Evolutionary conservation across 2,329 filamentous ascomycete species (phyloP).

Genomic region (Diaporthe velutina): DNA sequence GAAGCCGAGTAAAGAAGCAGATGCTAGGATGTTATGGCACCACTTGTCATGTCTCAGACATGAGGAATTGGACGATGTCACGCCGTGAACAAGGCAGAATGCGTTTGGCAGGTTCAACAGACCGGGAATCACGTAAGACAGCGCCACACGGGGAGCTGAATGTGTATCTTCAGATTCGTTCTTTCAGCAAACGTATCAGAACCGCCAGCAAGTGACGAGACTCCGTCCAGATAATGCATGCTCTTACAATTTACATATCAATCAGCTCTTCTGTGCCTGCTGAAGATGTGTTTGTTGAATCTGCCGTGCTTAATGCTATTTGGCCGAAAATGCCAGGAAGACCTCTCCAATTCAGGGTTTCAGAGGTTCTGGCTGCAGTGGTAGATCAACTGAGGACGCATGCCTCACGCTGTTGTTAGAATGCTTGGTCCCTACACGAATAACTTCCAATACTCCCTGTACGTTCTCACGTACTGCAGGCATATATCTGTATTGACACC

Average conservation of each 20-base stretch:
- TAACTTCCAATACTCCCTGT: neutral
- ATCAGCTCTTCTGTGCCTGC: neutral
- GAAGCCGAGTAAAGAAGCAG: slow-evolving; percentile 58
- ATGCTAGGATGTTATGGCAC: neutral
- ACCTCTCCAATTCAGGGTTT: neutral
- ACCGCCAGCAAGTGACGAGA: neutral
- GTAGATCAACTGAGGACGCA: too few species aligned
- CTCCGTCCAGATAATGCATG: neutral
- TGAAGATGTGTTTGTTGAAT: neutral
- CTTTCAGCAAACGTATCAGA: neutral
- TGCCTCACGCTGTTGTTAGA: neutral
- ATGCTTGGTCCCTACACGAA: neutral
- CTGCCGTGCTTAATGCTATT: neutral
- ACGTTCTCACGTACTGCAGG: neutral
- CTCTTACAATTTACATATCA: neutral
- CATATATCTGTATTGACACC: neutral
- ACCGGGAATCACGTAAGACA: neutral
- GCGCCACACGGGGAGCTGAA: neutral
- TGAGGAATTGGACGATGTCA: neutral
- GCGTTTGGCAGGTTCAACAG: slow-evolving; percentile 2
- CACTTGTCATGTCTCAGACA: neutral
- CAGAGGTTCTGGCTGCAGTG: neutral
- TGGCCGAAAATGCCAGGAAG: too few species aligned
- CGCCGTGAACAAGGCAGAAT: neutral
- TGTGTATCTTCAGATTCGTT: neutral